These are phyloP conservation scores for Populus nigra DNA, from an alignment of 345 rosid species.

Conservation along the genomic window DNA sequence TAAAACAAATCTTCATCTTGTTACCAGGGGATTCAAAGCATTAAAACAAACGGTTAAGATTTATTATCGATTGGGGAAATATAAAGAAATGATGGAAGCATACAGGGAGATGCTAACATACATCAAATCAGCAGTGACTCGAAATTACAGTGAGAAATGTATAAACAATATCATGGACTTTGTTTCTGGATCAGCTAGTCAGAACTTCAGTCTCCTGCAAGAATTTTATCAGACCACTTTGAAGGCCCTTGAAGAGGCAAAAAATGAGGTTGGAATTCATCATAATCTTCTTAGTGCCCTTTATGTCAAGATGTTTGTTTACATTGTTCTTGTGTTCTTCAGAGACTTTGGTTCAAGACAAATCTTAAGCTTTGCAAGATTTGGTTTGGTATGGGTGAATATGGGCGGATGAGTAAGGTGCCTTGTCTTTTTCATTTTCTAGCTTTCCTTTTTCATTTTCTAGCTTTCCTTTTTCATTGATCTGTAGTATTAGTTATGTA, in stretches of 20 bases:
- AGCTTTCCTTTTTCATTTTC: not conserved
- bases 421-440: conserved; percentile 7
- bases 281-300: not conserved
- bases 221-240: conserved; percentile 94
- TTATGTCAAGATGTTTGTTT: conserved; percentile 20
- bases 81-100: conserved; percentile 94
- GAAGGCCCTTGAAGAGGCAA: conserved; percentile 98
- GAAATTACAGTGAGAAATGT: conserved; percentile 97
- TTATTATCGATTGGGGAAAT: conserved; percentile 82
- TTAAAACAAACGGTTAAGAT: conserved; percentile 97
- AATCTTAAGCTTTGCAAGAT: conserved; percentile 98
- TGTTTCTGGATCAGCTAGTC: conserved; percentile 98
- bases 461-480: not conserved
- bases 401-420: conserved; percentile 97
- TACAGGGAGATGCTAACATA: conserved; percentile 93
- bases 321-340: conserved; percentile 28
- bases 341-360: conserved; percentile 99
- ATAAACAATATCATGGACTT: conserved; percentile 98
- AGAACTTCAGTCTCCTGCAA: conserved; percentile 78
- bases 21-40: conserved; percentile 92
- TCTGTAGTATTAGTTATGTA: not conserved
- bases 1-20: conserved; percentile 9
- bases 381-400: conserved; percentile 97
- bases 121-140: conserved; percentile 93
- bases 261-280: conserved; percentile 67